phyloP scores from a whole-genome alignment of 2,329 filamentous ascomycete genomes.

The Helotiales sp. region DNA sequence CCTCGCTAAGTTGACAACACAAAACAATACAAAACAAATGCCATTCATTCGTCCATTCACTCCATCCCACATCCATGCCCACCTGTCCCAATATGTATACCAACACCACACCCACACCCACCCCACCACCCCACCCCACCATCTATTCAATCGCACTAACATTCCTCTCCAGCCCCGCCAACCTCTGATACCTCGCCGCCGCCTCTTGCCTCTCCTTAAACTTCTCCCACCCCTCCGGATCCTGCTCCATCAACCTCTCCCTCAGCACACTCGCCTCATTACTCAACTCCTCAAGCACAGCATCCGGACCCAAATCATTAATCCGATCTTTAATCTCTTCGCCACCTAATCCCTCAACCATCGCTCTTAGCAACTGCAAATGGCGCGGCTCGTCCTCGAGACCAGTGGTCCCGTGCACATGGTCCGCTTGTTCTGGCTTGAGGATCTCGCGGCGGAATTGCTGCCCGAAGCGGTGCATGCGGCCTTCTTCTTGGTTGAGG shows the following conservation, averaged over 20 bases:
- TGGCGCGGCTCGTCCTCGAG: conserved; percentile 41
- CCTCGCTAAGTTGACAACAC: no score
- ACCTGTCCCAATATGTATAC: background rate
- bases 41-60: no score
- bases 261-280: conserved; percentile 51
- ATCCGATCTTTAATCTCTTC: conserved; percentile 60
- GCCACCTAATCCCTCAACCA: conserved; percentile 67
- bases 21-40: no score
- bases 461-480: conserved; percentile 71
- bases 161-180: conserved; percentile 29
- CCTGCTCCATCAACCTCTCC: conserved; percentile 58
- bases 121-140: background rate
- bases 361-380: conserved; percentile 57
- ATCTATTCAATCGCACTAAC: conserved; percentile 34
- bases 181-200: conserved; percentile 35
- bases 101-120: background rate
- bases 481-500: conserved; percentile 71
- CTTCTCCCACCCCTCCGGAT: conserved; percentile 68
- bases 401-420: conserved; percentile 49
- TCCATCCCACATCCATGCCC: no score
- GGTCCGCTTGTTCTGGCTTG: conserved; percentile 43
- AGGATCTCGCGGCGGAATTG: conserved; percentile 68
- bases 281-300: conserved; percentile 62
- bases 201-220: conserved; percentile 65
- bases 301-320: conserved; percentile 56